Evolutionary conservation across 108 stramenopile species (phyloP).

Genomic region (Cyclotella sp.): DNA sequence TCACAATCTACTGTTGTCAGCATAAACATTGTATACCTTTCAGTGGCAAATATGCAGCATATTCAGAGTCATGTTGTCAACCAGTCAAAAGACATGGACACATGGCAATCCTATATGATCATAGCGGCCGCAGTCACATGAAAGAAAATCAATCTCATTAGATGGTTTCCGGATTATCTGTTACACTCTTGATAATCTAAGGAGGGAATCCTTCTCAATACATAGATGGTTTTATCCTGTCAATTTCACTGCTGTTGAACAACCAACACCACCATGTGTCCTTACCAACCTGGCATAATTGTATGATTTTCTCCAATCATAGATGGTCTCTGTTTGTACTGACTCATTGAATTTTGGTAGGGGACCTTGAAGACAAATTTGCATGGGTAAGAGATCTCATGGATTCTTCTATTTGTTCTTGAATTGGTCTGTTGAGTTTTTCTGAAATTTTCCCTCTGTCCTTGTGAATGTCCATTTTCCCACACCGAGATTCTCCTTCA

Average conservation of each 20-base stretch:
- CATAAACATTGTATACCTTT: too few relatives aligned
- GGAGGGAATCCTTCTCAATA: not conserved
- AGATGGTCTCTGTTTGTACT: too few relatives aligned
- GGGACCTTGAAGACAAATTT: not conserved
- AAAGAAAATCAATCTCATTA: not conserved
- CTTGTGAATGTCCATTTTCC: not conserved
- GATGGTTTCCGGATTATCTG: not conserved
- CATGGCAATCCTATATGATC: slow-evolving; percentile 10
- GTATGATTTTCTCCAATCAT: too few relatives aligned
- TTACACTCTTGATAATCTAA: not conserved
- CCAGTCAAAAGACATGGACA: not conserved
- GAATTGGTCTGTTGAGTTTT: not conserved
- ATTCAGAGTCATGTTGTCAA: not conserved
- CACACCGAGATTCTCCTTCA: not conserved
- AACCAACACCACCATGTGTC: too few relatives aligned
- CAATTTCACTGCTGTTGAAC: too few relatives aligned
- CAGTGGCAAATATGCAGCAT: not conserved
- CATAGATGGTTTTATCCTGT: too few relatives aligned
- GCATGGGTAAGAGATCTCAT: not conserved
- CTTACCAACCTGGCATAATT: too few relatives aligned
- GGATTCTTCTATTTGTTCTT: not conserved
- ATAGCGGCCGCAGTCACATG: not conserved
- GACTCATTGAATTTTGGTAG: not conserved
- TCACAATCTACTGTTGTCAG: too few relatives aligned
- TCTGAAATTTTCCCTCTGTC: not conserved